Evolutionary conservation across 169 alveolate genomes (phyloP).

Genomic region (Perkinsus olseni): DNA sequence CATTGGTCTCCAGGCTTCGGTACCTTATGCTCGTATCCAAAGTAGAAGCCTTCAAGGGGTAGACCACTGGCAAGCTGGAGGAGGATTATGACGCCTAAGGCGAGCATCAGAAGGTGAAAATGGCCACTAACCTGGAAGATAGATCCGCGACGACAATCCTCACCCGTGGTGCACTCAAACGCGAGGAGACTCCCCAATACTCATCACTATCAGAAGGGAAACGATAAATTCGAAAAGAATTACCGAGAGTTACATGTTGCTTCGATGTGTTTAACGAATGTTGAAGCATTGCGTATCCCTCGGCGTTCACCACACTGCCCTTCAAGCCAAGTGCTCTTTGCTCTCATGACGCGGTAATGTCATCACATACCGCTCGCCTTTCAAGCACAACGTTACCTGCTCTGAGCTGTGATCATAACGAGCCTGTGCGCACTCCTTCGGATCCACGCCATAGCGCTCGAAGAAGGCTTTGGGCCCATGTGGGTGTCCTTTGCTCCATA

Average conservation of each 20-base stretch:
- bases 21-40: not conserved
- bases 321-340: not conserved
- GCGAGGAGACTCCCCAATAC: no score
- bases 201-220: no score
- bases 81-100: no score
- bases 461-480: not conserved
- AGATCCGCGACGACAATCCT: no score
- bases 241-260: no score
- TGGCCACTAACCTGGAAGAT: no score
- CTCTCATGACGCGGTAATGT: not conserved
- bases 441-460: not conserved
- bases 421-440: not conserved
- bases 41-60: not conserved
- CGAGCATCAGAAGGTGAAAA: no score
- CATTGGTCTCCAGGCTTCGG: not conserved
- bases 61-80: not conserved
- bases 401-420: not conserved
- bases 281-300: no score
- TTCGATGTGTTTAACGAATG: not conserved
- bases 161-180: no score
- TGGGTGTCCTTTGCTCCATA: not conserved
- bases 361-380: not conserved
- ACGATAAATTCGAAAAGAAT: no score
- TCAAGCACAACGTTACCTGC: not conserved
- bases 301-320: no score